A percentile compares a stretch with the other conserved stretches of the same genome.
Conservation (phyloP, 768 basidiomycete species). For the Paxillus rubicundulus region DNA sequence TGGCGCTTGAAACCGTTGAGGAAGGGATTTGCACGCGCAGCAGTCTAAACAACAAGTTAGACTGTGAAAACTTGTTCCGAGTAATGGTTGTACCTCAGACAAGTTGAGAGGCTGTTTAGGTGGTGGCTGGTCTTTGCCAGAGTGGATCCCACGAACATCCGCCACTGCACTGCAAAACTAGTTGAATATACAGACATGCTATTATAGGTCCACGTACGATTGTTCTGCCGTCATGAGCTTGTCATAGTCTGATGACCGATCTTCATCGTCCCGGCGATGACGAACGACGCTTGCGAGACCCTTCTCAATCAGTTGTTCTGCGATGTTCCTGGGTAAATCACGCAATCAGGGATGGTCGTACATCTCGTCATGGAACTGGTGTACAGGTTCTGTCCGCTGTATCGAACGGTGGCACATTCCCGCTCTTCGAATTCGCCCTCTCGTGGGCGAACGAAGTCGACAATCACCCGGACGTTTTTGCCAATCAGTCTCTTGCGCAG, state of each 20-base stretch:
- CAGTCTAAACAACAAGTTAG: constrained; percentile 43
- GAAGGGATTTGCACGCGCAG: constrained; percentile 78
- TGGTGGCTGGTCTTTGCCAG: constrained; percentile 81
- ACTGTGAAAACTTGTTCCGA: neutral
- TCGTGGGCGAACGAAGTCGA: constrained; percentile 88
- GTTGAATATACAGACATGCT: neutral
- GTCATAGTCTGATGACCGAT: constrained; percentile 94
- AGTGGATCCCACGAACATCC: constrained; percentile 84
- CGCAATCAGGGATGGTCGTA: constrained; percentile 5
- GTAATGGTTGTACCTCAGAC: constrained; percentile 62
- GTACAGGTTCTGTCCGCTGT: constrained; percentile 77
- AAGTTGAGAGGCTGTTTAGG: constrained; percentile 85
- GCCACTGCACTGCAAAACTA: constrained; percentile 59
- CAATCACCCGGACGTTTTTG: constrained; percentile 74
- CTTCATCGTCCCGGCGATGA: constrained; percentile 93
- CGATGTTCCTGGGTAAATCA: constrained; percentile 63
- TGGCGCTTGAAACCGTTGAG: constrained; percentile 88
- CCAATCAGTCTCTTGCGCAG: constrained; percentile 90
- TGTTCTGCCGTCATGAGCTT: constrained; percentile 95
- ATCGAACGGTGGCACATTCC: constrained; percentile 87
- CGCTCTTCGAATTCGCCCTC: constrained; percentile 95
- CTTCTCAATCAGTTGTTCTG: constrained; percentile 91
- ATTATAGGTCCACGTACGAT: constrained; percentile 51
- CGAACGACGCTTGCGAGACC: constrained; percentile 87
- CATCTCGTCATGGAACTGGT: constrained; percentile 19